Base-by-base conservation (phyloP, 176 grass and related monocot genomes). In the Cenchrus purpureus region DNA sequence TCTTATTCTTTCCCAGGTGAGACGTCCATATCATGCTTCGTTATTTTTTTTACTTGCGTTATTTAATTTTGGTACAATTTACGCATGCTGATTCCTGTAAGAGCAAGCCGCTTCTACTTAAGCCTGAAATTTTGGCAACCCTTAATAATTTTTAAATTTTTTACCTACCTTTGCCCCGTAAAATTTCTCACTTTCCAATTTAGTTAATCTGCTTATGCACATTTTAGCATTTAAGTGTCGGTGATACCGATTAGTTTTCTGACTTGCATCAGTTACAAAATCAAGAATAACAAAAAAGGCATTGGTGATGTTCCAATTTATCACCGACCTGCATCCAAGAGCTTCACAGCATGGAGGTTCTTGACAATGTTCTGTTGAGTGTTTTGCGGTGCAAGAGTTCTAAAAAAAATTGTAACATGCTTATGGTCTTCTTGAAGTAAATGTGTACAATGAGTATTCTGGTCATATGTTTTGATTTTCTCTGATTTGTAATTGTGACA, bases 1-100 rank as follows among this genome's bases (percentile, higher is more conserved):
- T 73, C 20, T 98, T 79, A 91, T 98, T 87, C 76, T 98, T 86
- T 98, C 89, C 42, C 94, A 97, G 94, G 94, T 93, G 71, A 63
- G 82, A 32, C 49, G 17, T 68, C 65, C 73, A 51, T 85, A 76
- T 22, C 71, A 81, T 62, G 19, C 79, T 58, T 78, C 65, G 66
- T 20, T 71, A 85, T 64, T 32, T 57, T 32, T 57, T 37, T 82
- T 77, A 57, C 65, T 65, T 79, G 29, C 16, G 48, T 12, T 58
- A 71, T 69, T 68, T 81, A 63, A 15, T 80, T 68, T 70, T 61
- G 8, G 64, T 49, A 65, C 65, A 73, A 9, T 53, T 68, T 81
- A 8, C 80, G 31, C 44, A 29, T 62, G n/a, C 31, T 79, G 57
- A 78, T 70, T 68, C 34, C n/a, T 17, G 5, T 63, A 54, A 67